Evolutionary conservation across 768 basidiomycete species (phyloP).

Genomic region (Termitomyces sp.): DNA sequence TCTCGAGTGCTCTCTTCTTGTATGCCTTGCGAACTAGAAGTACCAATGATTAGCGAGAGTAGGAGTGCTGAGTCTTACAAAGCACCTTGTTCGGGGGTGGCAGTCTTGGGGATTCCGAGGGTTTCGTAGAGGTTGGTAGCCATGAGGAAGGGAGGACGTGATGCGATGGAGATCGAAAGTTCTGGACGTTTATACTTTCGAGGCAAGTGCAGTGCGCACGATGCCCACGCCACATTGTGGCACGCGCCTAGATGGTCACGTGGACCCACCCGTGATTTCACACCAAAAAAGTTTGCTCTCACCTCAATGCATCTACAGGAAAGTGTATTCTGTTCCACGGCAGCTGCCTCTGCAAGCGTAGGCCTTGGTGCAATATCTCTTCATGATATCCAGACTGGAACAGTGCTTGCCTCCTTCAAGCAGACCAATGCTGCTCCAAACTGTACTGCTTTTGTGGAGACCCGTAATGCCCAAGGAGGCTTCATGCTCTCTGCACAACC

Average conservation of each 20-base stretch:
- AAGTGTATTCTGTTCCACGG: conserved; percentile 61
- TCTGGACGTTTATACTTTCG: conserved; percentile 22
- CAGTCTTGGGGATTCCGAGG: conserved; percentile 52
- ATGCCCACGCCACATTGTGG: background rate
- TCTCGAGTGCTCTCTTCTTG: conserved; percentile 66
- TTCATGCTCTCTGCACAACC: conserved; percentile 82
- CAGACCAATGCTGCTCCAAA: conserved; percentile 67
- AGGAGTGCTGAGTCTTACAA: conserved; percentile 15
- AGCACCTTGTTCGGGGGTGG: conserved; percentile 64
- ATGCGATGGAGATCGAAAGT: conserved; percentile 21
- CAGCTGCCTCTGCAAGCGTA: conserved; percentile 42
- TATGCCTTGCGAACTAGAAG: conserved; percentile 74
- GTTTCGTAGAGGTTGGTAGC: conserved; percentile 63
- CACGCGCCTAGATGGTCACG: conserved; percentile 12
- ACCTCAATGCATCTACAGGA: conserved; percentile 64
- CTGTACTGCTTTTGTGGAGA: conserved; percentile 68
- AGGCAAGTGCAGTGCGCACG: background rate
- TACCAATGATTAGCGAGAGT: background rate
- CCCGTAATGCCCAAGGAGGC: conserved; percentile 74
- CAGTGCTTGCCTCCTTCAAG: conserved; percentile 82
- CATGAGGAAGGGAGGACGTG: conserved; percentile 32
- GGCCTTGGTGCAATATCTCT: conserved; percentile 67
- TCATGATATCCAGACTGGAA: conserved; percentile 81
- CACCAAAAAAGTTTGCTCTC: conserved; percentile 4
- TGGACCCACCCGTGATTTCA: conserved; percentile 13